Percentiles rank a stretch among this genome's conserved stretches.
Evolutionary conservation across 371 early-diverging fungal species (phyloP).

Genomic region (Mucor mucedo): DNA sequence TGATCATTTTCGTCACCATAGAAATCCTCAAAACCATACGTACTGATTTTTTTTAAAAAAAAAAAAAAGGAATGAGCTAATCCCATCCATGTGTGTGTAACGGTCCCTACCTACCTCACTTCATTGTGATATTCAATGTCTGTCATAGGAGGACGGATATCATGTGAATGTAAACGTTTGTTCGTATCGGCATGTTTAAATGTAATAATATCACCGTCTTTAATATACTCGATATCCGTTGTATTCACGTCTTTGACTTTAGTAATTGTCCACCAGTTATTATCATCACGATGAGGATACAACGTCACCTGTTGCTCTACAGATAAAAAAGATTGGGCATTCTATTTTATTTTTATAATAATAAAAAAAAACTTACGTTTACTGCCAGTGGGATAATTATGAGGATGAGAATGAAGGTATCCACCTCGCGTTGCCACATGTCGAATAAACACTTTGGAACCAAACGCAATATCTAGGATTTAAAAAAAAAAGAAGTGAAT

Average conservation of each 20-base stretch:
- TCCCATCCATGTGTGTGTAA: not conserved
- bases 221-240: slow-evolving; percentile 51
- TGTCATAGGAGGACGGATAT: slow-evolving; percentile 78
- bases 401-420: slow-evolving; percentile 91
- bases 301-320: slow-evolving; percentile 95
- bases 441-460: slow-evolving; percentile 78
- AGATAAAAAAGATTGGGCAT: not conserved
- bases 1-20: slow-evolving; percentile 65
- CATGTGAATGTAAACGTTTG: slow-evolving; percentile 65
- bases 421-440: slow-evolving; percentile 80
- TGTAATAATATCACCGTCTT: slow-evolving; percentile 79
- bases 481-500: no score
- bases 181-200: slow-evolving; percentile 74
- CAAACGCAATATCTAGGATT: slow-evolving; percentile 79
- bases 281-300: slow-evolving; percentile 89
- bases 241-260: slow-evolving; percentile 56
- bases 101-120: slow-evolving; percentile 57
- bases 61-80: not conserved
- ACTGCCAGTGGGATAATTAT: slow-evolving; percentile 84
- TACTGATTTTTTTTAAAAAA: no score
- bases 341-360: not conserved
- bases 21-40: slow-evolving; percentile 62
- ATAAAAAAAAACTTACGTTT: slow-evolving; percentile 58
- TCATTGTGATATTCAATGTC: slow-evolving; percentile 90
- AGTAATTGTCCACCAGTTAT: slow-evolving; percentile 84